phyloP scores from a whole-genome alignment of 164 flowering plant genomes.

The Taxillus chinensis region DNA sequence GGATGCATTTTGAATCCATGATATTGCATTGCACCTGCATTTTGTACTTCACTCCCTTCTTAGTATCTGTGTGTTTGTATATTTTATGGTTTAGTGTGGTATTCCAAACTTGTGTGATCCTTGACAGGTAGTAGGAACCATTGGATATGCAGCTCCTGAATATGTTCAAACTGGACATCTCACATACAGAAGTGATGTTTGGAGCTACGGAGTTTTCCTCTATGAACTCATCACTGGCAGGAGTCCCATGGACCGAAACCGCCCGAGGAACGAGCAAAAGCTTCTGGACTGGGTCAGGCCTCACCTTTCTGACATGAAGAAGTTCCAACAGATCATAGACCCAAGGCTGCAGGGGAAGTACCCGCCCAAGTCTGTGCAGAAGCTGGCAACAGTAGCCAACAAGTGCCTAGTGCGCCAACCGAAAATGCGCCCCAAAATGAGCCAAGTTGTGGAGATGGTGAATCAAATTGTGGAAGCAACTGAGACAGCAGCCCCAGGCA shows the following conservation, averaged over 20 bases:
- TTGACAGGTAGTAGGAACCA: constrained; percentile 77
- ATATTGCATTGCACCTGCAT: no score
- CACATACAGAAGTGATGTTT: constrained; percentile 75
- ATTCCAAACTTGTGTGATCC: neutral
- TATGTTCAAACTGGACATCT: constrained; percentile 81
- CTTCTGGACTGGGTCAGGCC: constrained; percentile 83
- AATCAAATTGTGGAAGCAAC: constrained; percentile 31
- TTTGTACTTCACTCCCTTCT: no score
- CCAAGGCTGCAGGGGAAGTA: constrained; percentile 61
- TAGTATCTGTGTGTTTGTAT: no score
- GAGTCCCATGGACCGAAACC: constrained; percentile 62
- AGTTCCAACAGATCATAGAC: constrained; percentile 62
- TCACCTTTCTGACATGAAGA: constrained; percentile 45
- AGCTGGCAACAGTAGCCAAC: constrained; percentile 73
- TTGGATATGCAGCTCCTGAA: constrained; percentile 98
- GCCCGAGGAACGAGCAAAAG: constrained; percentile 69
- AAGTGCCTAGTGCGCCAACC: constrained; percentile 50
- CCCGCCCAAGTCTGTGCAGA: constrained; percentile 45
- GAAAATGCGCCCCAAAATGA: constrained; percentile 77
- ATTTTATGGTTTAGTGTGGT: neutral
- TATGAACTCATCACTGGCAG: constrained; percentile 90
- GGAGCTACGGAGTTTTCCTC: constrained; percentile 89
- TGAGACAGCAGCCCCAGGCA: constrained; percentile 29
- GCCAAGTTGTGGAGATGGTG: constrained; percentile 66
- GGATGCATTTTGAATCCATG: no score